These are phyloP conservation scores for Paradendryphiella salina DNA, from an alignment of 2,329 filamentous ascomycete genomes.

Conservation along the genomic window DNA sequence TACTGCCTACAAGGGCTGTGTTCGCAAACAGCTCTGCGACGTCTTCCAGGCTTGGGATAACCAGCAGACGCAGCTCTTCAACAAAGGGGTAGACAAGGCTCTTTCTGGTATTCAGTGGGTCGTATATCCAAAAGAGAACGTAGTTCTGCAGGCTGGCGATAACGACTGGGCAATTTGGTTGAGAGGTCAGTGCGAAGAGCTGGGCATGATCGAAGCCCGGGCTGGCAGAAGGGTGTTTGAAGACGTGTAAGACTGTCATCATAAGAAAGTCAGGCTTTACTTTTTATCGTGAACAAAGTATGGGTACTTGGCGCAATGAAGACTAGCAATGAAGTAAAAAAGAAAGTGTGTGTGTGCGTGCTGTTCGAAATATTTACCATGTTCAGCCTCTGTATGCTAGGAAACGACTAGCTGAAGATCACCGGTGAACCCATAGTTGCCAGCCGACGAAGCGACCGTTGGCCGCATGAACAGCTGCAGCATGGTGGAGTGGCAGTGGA, in stretches of 20 bases:
- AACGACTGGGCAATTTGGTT: conserved; percentile 19
- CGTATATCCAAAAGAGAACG: conserved; percentile 15
- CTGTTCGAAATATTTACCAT: background rate
- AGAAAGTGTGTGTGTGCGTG: no score
- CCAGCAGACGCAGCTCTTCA: conserved; percentile 20
- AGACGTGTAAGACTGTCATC: conserved; percentile 3
- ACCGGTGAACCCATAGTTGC: conserved; percentile 3
- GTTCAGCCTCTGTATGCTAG: background rate
- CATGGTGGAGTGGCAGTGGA: conserved; percentile 7
- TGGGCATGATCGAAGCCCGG: conserved; percentile 11
- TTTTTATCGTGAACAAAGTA: no score
- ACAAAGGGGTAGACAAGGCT: conserved; percentile 22
- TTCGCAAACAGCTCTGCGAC: conserved; percentile 8
- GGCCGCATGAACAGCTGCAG: conserved; percentile 13
- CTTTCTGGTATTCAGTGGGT: conserved; percentile 11
- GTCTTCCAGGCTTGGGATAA: conserved; percentile 9
- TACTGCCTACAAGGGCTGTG: conserved; percentile 2
- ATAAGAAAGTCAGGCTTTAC: background rate
- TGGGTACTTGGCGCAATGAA: no score
- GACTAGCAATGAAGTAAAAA: no score
- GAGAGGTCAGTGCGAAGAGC: conserved; percentile 10
- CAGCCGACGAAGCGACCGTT: conserved; percentile 1
- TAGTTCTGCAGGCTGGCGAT: conserved; percentile 10
- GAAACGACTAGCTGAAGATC: conserved; percentile 4
- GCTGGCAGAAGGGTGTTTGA: conserved; percentile 6